A percentile compares a stretch with the other conserved stretches of the same genome.
phyloP scores from a whole-genome alignment of 2,329 filamentous ascomycete genomes.

The Pseudogymnoascus sp. region DNA sequence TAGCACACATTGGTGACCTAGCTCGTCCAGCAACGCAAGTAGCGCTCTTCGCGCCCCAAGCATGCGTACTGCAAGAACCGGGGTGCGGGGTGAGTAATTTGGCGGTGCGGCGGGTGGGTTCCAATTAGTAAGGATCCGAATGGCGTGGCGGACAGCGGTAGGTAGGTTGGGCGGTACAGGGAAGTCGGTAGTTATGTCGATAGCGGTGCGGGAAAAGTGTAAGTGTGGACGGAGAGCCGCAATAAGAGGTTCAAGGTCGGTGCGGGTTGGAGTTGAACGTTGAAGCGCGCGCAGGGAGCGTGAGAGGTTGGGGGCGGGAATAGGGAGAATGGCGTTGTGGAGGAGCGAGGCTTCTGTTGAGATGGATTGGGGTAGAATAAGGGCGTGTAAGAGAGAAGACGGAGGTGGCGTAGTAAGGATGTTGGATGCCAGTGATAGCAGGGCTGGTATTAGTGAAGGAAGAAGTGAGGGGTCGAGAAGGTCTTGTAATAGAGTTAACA shows the following conservation, averaged over 20 bases:
- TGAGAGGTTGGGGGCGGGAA: slow-evolving; percentile 62
- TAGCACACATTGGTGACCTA: slow-evolving; percentile 52
- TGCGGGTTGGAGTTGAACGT: slow-evolving; percentile 56
- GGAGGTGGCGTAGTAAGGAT: background rate
- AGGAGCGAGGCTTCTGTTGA: slow-evolving; percentile 63
- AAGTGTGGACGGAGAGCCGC: slow-evolving; percentile 54
- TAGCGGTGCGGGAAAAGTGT: slow-evolving; percentile 43
- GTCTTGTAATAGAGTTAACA: background rate
- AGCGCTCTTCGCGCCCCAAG: slow-evolving; percentile 56
- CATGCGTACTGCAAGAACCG: slow-evolving; percentile 53
- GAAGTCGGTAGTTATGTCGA: slow-evolving; percentile 31
- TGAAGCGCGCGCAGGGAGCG: slow-evolving; percentile 60
- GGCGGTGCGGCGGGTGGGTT: slow-evolving; percentile 52
- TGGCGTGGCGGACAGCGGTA: slow-evolving; percentile 49
- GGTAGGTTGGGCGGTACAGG: slow-evolving; percentile 38
- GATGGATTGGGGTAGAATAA: slow-evolving; percentile 62
- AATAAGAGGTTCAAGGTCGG: slow-evolving; percentile 62
- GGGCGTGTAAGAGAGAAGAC: slow-evolving; percentile 53
- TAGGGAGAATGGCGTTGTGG: slow-evolving; percentile 63
- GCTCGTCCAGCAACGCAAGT: slow-evolving; percentile 56
- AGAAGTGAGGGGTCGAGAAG: slow-evolving; percentile 31
- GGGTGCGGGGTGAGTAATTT: slow-evolving; percentile 64
- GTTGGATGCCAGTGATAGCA: slow-evolving; percentile 60
- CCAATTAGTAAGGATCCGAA: slow-evolving; percentile 61
- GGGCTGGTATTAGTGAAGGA: slow-evolving; percentile 67